Conservation (phyloP, 2,329 filamentous ascomycete species). For the Apiospora sp. region DNA sequence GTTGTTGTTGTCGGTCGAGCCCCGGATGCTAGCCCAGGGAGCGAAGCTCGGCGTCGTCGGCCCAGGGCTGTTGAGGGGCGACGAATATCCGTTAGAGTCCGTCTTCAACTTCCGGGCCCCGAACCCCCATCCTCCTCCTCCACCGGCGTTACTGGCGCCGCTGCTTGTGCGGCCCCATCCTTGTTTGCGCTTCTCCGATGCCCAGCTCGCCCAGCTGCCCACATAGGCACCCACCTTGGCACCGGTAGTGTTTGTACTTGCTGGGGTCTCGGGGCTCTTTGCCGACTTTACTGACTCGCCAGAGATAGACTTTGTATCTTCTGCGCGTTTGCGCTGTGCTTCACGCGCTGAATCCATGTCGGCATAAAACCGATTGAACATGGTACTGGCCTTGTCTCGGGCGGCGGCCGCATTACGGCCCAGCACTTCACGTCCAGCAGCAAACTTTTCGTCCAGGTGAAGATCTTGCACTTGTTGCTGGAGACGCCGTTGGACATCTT, state of each 20-base stretch:
- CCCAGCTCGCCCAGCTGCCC: conserved; percentile 74
- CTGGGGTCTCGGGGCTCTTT: conserved; percentile 50
- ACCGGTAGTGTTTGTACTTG: conserved; percentile 56
- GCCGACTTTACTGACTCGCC: conserved; percentile 37
- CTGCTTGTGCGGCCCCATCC: conserved; percentile 48
- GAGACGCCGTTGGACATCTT: conserved; percentile 90
- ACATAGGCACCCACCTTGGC: conserved; percentile 69
- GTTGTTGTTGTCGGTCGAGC: conserved; percentile 34
- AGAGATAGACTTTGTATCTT: conserved; percentile 56
- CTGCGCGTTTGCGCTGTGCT: conserved; percentile 69
- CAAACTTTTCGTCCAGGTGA: conserved; percentile 89
- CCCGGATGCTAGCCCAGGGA: conserved; percentile 39
- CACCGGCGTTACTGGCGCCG: conserved; percentile 46
- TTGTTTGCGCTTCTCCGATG: conserved; percentile 76
- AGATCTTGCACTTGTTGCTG: conserved; percentile 93
- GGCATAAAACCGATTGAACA: conserved; percentile 88
- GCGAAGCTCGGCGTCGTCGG: conserved; percentile 47
- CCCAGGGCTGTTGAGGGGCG: conserved; percentile 43
- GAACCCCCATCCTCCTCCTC: conserved; percentile 46
- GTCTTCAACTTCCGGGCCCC: conserved; percentile 41
- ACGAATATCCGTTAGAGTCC: conserved; percentile 43
- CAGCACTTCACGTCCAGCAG: conserved; percentile 82
- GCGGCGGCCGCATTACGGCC: conserved; percentile 91
- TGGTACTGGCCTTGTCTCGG: conserved; percentile 84
- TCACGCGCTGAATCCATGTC: conserved; percentile 87